Base-by-base conservation (phyloP, 116 monocot genomes). In the Iris pallida region DNA sequence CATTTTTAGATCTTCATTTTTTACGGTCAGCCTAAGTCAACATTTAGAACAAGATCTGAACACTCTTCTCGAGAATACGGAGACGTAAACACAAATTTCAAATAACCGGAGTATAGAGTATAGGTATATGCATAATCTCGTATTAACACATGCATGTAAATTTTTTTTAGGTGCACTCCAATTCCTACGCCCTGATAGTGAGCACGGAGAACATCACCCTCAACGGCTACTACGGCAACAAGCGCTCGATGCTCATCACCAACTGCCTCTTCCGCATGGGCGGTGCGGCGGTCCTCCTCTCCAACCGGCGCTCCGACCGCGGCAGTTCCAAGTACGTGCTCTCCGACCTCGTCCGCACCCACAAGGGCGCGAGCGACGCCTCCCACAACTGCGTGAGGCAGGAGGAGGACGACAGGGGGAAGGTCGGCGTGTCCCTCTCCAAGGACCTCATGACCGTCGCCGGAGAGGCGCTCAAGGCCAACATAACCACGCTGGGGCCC, bases 261-360 rank as follows among this genome's bases (percentile, higher is more conserved):
- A 74, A 74, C 66, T 66, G 66, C 57, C 74, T 74, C 58, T 74
- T 74, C 42, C 74, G 74, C n/a, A 56, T 74, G 20, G 74, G 74
- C 2, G 74, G 42, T 6, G 74, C 74, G 1, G 74, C 74, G 3
- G 41, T 74, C 51, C 74, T 74, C 42, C 74, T 74, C 47, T 74
- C 74, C 59, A 74, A 74, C 66, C 59, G 20, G 13, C 57, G 59
- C 2, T 74, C 74, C 40, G 58, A 65, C 4, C 42, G 47, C 15
- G 3, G 4, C 45, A 58, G 66, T 10, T 57, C 74, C 20, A 74
- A 74, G 44, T 74, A 74, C 66, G 10, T 13, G 46, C 66, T 74
- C 7, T 14, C 66, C 4, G 42, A 74, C 16, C 48, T 59, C 0
- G 52, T 74, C 51, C 65, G 74, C n/a, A 74, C 74, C 18, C 74